Base-by-base conservation (phyloP, 2,329 filamentous ascomycete genomes). In the Emmonsiellopsis sp. region DNA sequence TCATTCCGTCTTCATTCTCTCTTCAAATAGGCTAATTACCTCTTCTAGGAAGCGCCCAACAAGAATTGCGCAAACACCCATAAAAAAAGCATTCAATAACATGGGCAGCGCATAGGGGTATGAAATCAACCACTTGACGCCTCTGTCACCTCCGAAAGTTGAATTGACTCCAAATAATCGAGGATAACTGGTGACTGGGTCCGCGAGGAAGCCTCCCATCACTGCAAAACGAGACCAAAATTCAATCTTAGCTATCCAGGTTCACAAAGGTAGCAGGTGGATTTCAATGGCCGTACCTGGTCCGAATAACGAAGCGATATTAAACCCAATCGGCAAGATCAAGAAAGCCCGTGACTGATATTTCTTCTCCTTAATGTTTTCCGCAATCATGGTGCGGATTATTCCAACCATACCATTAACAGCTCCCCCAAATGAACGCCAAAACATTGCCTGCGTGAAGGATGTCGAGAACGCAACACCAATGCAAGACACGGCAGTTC, bases 351-450 rank as follows among this genome's bases (percentile, higher is more conserved):
- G 68, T 8, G 70, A 72, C 56, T 74, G 71, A 52, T 71, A 85
- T 67, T 78, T 85, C 69, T 85, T 86, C 67, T 88, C 85, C 57
- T 78, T 76, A 14, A 88, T 82, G 49, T 85, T 83, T 66, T 88
- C 86, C 2, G 79, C 80, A 46, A 87, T 85, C 77, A 86, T 84
- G 2, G 84, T 87, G 57, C 85, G 73, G 75, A 88, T 84, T 10
- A 88, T 84, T 0, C 84, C 84, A 3, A 87, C 80, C 53, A 87
- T 88, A 0, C 84, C 85, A 62, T 88, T 88, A 39, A 87, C 72
- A 3, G 80, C 74, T 3, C 87, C 87, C 1, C 85, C 85, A 54
- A 87, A 70, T 8, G 75, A 77, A 13, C 87, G 74, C 77, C 84
- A 90, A 52, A 82, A 76, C 9, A 86, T 78, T 2, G 85, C 85